Evolutionary conservation across 352 stramenopile species (phyloP).

Genomic region (Globisporangium abappressorium): DNA sequence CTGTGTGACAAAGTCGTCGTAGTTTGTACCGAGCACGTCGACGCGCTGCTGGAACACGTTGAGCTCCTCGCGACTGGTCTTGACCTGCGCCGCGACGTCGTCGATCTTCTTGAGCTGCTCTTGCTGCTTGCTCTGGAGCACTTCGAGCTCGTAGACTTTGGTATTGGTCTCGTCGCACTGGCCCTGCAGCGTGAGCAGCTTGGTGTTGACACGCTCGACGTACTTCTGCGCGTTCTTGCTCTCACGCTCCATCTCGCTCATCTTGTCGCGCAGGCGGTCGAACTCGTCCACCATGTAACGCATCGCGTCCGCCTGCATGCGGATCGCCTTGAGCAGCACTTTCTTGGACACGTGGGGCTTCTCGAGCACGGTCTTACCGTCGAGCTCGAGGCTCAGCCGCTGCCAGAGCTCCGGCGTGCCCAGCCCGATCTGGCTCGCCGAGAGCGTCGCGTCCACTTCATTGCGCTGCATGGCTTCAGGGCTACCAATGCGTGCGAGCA

Average conservation of each 20-base stretch:
- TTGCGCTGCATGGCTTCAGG: slow-evolving; percentile 65
- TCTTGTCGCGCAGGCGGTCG: slow-evolving; percentile 72
- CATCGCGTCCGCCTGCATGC: slow-evolving; percentile 84
- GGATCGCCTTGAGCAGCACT: slow-evolving; percentile 74
- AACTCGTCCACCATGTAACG: slow-evolving; percentile 83
- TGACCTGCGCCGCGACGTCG: slow-evolving; percentile 48
- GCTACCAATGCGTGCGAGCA: not conserved
- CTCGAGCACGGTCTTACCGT: slow-evolving; percentile 75
- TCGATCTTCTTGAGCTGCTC: slow-evolving; percentile 77
- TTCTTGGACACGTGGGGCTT: slow-evolving; percentile 83
- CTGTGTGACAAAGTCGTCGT: slow-evolving; percentile 52
- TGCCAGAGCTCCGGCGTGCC: slow-evolving; percentile 79
- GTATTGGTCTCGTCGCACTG: slow-evolving; percentile 66
- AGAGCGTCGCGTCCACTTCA: slow-evolving; percentile 67
- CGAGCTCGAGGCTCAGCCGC: slow-evolving; percentile 71
- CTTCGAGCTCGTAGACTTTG: slow-evolving; percentile 66
- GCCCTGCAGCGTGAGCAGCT: slow-evolving; percentile 70
- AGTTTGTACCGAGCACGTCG: slow-evolving; percentile 34
- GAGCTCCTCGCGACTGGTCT: slow-evolving; percentile 53
- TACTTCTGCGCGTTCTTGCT: slow-evolving; percentile 73
- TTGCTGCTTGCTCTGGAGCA: slow-evolving; percentile 49
- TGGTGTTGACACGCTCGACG: slow-evolving; percentile 73
- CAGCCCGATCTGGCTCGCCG: slow-evolving; percentile 49
- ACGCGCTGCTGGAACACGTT: slow-evolving; percentile 40
- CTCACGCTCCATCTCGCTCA: slow-evolving; percentile 76